Percentiles rank a stretch among this genome's conserved stretches.
Evolutionary conservation across 169 alveolate genomes (phyloP).

Genomic region (Cryptosporidium xiaoi): DNA sequence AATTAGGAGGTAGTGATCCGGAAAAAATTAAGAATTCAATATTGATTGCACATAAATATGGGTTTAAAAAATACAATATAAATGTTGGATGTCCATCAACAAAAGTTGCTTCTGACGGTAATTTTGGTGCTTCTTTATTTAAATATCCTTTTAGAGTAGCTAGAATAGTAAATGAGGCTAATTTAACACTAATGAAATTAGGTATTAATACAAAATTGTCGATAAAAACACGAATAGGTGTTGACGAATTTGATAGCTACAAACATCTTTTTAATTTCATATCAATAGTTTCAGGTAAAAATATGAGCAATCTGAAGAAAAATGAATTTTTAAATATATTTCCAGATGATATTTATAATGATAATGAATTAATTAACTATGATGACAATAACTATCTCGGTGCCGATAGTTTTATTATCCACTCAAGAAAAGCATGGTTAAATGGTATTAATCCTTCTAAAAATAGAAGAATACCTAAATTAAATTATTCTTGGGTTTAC

Average conservation of each 20-base stretch:
- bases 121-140: slow-evolving; percentile 98
- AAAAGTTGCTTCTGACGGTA: slow-evolving; percentile 90
- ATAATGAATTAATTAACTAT: not conserved
- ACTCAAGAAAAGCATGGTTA: slow-evolving; percentile 92
- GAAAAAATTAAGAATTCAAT: slow-evolving; percentile 90
- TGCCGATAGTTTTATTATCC: slow-evolving; percentile 91
- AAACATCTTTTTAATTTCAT: slow-evolving; percentile 85
- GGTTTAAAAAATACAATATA: slow-evolving; percentile 93
- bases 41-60: slow-evolving; percentile 85
- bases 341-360: not conserved
- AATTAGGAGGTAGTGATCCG: slow-evolving; percentile 95
- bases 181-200: slow-evolving; percentile 50
- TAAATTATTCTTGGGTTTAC: slow-evolving; percentile 91
- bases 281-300: slow-evolving; percentile 76
- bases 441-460: slow-evolving; percentile 92
- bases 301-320: slow-evolving; percentile 76
- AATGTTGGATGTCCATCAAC: slow-evolving; percentile 95
- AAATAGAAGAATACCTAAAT: slow-evolving; percentile 93
- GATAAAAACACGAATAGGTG: slow-evolving; percentile 95
- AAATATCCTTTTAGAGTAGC: slow-evolving; percentile 84
- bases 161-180: slow-evolving; percentile 20
- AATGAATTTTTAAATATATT: slow-evolving; percentile 45
- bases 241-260: slow-evolving; percentile 90
- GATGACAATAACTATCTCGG: slow-evolving; percentile 81
- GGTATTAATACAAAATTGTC: slow-evolving; percentile 87